Percentiles rank a stretch among this genome's conserved stretches.
These are phyloP conservation scores for Eucalyptus cladocalyx DNA, from an alignment of 345 rosid genomes.

Conservation along the genomic window DNA sequence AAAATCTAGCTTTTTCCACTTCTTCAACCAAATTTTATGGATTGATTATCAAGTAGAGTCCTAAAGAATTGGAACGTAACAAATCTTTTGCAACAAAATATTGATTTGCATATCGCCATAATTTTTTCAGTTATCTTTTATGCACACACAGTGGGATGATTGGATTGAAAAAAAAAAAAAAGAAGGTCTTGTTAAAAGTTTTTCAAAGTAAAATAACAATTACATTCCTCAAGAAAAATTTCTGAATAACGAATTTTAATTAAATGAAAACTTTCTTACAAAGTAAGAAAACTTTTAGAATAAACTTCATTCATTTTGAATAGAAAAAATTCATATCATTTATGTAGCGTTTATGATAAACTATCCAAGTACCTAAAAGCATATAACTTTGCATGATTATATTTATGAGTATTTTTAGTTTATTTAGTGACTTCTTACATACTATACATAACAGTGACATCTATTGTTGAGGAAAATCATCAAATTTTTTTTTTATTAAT, in stretches of 20 bases:
- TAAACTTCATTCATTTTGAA: background rate
- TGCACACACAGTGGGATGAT: background rate
- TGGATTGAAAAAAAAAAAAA: background rate
- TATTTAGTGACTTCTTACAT: background rate
- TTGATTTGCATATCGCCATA: background rate
- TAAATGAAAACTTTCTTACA: background rate
- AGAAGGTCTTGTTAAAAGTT: accelerated
- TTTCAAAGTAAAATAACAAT: background rate
- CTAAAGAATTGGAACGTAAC: background rate
- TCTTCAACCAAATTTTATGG: background rate
- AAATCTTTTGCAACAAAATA: background rate
- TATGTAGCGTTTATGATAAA: background rate
- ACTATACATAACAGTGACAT: background rate
- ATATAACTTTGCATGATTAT: background rate
- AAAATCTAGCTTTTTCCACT: background rate
- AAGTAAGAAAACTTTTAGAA: background rate
- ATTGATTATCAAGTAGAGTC: background rate
- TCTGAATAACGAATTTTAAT: background rate
- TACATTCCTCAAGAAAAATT: background rate
- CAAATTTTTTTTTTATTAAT: background rate
- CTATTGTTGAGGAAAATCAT: background rate
- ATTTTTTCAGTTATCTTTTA: background rate
- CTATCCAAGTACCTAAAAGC: background rate
- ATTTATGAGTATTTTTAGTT: background rate
- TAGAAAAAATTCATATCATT: background rate